Conservation (phyloP, 2,329 filamentous ascomycete genomes). For the Lachnellula suecica region DNA sequence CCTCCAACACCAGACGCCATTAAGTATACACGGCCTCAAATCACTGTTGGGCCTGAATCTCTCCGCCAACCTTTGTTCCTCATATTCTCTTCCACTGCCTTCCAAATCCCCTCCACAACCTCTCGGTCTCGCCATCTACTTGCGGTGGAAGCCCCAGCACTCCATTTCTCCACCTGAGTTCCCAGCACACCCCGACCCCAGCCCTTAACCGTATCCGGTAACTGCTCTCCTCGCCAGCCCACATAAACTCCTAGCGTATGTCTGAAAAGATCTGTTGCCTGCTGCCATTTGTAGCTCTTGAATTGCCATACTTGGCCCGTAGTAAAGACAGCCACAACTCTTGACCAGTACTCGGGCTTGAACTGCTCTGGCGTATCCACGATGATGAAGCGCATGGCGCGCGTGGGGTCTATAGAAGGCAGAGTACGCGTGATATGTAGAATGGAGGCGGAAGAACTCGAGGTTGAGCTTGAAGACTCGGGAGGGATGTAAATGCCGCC, state of each 20-base stretch:
- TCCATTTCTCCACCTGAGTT: slow-evolving; percentile 83
- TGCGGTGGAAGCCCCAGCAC: slow-evolving; percentile 44
- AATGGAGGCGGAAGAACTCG: slow-evolving; percentile 70
- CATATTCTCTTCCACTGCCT: slow-evolving; percentile 85
- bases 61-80: slow-evolving; percentile 77
- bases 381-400: slow-evolving; percentile 88
- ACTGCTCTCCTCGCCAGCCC: slow-evolving; percentile 82
- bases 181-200: slow-evolving; percentile 85
- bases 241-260: slow-evolving; percentile 87
- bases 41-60: slow-evolving; percentile 57
- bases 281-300: slow-evolving; percentile 95
- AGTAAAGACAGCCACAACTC: slow-evolving; percentile 94
- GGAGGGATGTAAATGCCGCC: slow-evolving; percentile 78
- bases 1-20: slow-evolving; percentile 13
- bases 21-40: slow-evolving; percentile 7
- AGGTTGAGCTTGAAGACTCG: slow-evolving; percentile 59
- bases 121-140: slow-evolving; percentile 82
- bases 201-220: slow-evolving; percentile 73
- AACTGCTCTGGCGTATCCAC: slow-evolving; percentile 93
- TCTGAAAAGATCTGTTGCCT: slow-evolving; percentile 83
- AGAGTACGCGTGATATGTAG: slow-evolving; percentile 81
- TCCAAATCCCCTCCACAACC: slow-evolving; percentile 91
- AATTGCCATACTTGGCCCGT: slow-evolving; percentile 99
- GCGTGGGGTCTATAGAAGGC: slow-evolving; percentile 65
- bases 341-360: slow-evolving; percentile 96